Evolutionary conservation across 2,329 filamentous ascomycete genomes (phyloP), one percentile per base, ranked within the genome.

Genomic region (Fusarium pseudoanthophilum): DNA sequence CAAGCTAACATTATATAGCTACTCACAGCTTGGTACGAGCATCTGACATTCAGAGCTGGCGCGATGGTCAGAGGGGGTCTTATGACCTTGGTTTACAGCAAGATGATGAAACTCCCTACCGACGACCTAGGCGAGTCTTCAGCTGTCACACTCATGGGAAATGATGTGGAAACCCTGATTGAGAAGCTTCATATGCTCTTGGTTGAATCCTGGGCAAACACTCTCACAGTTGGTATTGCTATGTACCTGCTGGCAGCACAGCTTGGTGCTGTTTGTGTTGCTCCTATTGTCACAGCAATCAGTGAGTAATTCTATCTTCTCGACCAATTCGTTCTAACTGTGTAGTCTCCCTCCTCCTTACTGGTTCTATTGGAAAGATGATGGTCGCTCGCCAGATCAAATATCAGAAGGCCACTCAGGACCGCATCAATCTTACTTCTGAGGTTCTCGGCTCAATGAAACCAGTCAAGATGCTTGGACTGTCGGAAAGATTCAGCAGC

Each of bases 391-490:
- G 79, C 10, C 79, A 79, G n/a, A 80, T 73, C 5, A 56, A 66
- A 13, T 82, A 79, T 57, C 80, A 80, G 53, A 77, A 81, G 15
- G 76, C 79, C n/a, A 80, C 79, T 1, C 79, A 82, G 28, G 72
- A 73, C 16, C 79, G 80, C 10, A 80, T 81, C 49, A 81, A 80
- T 26, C 77, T 81, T 20, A 82, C 79, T 2, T 78, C 79, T 0
- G 78, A 81, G 32, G 75, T 80, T 4, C 64, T 82, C 11, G 66
- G 77, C 7, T 80, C 78, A 2, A 78, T 81, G 32, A 82, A 81
- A 21, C 70, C 78, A 2, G 75, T 81, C n/a, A 82, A 82, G 55
- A 82, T 82, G 79, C 72, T 81, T 4, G 80, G 80, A 0, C 71
- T 78, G 13, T 74, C 79, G 4, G 78, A 80, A 28, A 69, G 68